phyloP scores from a whole-genome alignment of 106 monocot species.

The Posidonia australis region DNA sequence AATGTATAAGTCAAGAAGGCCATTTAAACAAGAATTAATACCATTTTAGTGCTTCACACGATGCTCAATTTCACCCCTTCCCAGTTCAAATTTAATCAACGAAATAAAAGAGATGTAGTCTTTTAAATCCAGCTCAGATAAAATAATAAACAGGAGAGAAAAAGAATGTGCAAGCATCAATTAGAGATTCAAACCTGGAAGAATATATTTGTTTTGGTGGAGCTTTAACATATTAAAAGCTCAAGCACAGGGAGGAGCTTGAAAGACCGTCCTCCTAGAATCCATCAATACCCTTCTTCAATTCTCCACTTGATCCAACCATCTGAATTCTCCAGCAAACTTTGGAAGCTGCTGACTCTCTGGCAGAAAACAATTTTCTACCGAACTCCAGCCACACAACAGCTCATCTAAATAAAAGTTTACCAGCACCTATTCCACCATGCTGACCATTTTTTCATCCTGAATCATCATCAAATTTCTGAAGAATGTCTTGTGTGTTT shows the following conservation, averaged over 20 bases:
- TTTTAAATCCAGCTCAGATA: not conserved
- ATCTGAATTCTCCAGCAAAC: too few relatives aligned
- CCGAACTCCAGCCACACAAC: not conserved
- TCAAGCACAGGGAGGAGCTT: too few relatives aligned
- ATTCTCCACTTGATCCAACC: too few relatives aligned
- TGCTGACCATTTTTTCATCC: not conserved
- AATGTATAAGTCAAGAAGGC: not conserved
- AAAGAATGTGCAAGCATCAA: not conserved
- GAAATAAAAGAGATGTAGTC: not conserved
- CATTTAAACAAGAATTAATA: not conserved
- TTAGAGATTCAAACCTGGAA: not conserved
- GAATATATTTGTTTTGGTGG: not conserved
- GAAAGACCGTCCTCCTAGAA: too few relatives aligned
- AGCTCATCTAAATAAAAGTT: not conserved
- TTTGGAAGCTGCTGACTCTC: too few relatives aligned
- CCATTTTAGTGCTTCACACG: too few relatives aligned
- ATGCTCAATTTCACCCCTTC: too few relatives aligned
- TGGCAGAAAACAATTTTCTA: too few relatives aligned
- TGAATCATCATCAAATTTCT: not conserved
- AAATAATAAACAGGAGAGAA: not conserved
- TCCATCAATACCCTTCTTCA: too few relatives aligned
- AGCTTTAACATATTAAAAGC: too few relatives aligned
- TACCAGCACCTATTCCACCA: not conserved
- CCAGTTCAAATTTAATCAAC: not conserved
- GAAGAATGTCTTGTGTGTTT: not conserved